Conservation (phyloP, 1,139 yeast genomes). For the Nakaseomyces glabratus region DNA sequence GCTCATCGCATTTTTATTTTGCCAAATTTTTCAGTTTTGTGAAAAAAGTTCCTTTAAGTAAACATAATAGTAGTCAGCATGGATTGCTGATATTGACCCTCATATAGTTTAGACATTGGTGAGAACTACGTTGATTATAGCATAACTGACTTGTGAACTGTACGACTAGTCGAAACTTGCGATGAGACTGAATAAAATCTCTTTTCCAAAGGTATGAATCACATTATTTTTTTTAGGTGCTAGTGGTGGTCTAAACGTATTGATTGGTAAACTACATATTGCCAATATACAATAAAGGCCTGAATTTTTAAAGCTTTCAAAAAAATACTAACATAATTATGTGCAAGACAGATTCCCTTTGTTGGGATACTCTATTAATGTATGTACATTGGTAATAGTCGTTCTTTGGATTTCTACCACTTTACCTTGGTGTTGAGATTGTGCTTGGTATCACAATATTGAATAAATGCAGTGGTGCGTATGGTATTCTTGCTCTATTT, state of each 20-base stretch:
- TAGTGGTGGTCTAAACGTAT: too few species aligned
- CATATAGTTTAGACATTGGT: too few species aligned
- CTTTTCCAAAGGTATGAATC: slow-evolving; percentile 16
- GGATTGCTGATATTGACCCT: too few species aligned
- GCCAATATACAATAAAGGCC: too few species aligned
- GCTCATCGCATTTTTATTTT: too few species aligned
- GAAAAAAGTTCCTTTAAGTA: too few species aligned
- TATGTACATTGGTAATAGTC: slow-evolving; percentile 12
- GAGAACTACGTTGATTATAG: too few species aligned
- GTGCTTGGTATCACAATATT: slow-evolving; percentile 70
- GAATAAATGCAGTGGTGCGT: slow-evolving; percentile 83
- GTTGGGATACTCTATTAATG: background rate
- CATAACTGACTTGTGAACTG: too few species aligned
- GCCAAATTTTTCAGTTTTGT: too few species aligned
- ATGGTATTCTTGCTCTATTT: slow-evolving; percentile 75
- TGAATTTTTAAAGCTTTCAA: background rate
- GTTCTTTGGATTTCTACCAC: slow-evolving; percentile 43
- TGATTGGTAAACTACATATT: too few species aligned
- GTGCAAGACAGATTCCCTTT: background rate
- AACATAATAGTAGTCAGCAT: too few species aligned
- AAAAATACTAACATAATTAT: background rate
- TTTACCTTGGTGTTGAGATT: slow-evolving; percentile 80
- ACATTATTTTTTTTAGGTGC: background rate
- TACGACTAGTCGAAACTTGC: too few species aligned
- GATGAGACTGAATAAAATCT: slow-evolving; percentile 3